Conservation (phyloP, 2,329 filamentous ascomycete species). For the Beauveria pseudobassiana region DNA sequence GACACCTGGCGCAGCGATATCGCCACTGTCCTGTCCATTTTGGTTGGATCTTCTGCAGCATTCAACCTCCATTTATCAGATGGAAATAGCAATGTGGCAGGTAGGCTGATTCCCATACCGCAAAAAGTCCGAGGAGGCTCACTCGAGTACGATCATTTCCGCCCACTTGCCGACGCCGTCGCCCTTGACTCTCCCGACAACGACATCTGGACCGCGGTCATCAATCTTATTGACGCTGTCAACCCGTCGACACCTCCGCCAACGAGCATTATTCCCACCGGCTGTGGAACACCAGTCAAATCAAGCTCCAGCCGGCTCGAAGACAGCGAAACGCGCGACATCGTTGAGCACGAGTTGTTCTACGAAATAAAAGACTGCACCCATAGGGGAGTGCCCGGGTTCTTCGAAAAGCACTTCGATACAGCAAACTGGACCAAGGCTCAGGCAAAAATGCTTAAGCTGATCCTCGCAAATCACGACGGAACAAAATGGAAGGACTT, state of each 20-base stretch:
- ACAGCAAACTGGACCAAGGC: constrained; percentile 4
- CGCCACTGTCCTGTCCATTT: background rate
- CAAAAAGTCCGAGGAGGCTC: background rate
- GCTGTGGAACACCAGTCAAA: constrained; percentile 5
- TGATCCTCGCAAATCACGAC: constrained; percentile 3
- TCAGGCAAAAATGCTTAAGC: constrained; percentile 9
- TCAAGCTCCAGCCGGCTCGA: constrained; percentile 10
- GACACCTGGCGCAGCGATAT: background rate
- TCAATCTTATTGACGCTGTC: constrained; percentile 4
- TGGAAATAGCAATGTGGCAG: constrained; percentile 1
- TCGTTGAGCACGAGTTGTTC: constrained; percentile 10
- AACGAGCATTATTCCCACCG: background rate
- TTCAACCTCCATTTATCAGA: constrained; percentile 3
- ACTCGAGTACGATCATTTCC: background rate
- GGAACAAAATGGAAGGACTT: background rate
- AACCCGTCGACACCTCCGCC: constrained; percentile 2
- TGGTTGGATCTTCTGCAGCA: constrained; percentile 6
- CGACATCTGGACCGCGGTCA: constrained; percentile 9
- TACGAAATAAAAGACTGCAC: constrained; percentile 7
- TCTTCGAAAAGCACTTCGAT: constrained; percentile 10
- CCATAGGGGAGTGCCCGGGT: constrained; percentile 4
- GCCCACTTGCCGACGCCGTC: constrained; percentile 2
- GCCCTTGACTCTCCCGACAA: background rate
- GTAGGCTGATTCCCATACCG: constrained; percentile 1
- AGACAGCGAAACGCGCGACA: constrained; percentile 10